Conservation (phyloP, 148 eudicot species). For the Amaranthus palmeri region DNA sequence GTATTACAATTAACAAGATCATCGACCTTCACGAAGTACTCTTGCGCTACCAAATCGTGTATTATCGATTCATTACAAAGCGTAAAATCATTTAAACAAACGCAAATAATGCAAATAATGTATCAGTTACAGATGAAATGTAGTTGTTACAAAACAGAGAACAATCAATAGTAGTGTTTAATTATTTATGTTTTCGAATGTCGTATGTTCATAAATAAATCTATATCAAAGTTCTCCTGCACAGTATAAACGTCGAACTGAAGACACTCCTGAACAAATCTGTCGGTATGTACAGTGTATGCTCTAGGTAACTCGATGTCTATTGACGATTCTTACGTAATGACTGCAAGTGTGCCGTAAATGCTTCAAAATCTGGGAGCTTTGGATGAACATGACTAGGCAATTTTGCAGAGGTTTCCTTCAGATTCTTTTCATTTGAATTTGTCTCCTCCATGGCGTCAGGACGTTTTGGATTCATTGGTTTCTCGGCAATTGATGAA, state of each 20-base stretch:
- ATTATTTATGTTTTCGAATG: not conserved
- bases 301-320: slow-evolving; percentile 3
- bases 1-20: no score
- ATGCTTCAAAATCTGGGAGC: slow-evolving; percentile 79
- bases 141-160: not conserved
- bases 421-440: slow-evolving; percentile 26
- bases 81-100: no score
- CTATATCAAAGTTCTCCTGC: slow-evolving; percentile 11
- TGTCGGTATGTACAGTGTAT: slow-evolving; percentile 17
- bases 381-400: slow-evolving; percentile 97
- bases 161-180: not conserved
- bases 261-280: not conserved
- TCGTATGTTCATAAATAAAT: not conserved
- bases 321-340: slow-evolving; percentile 46
- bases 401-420: slow-evolving; percentile 44
- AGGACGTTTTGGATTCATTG: slow-evolving; percentile 13
- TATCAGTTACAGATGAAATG: not conserved
- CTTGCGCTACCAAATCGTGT: no score
- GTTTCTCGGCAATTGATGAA: slow-evolving; percentile 32
- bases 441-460: slow-evolving; percentile 25
- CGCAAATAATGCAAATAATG: not conserved
- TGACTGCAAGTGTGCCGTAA: slow-evolving; percentile 55
- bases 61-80: no score
- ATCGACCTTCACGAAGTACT: no score
- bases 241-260: slow-evolving; percentile 6